Base-by-base conservation (phyloP, 108 stramenopile species). In the Skeletonema costatum region DNA sequence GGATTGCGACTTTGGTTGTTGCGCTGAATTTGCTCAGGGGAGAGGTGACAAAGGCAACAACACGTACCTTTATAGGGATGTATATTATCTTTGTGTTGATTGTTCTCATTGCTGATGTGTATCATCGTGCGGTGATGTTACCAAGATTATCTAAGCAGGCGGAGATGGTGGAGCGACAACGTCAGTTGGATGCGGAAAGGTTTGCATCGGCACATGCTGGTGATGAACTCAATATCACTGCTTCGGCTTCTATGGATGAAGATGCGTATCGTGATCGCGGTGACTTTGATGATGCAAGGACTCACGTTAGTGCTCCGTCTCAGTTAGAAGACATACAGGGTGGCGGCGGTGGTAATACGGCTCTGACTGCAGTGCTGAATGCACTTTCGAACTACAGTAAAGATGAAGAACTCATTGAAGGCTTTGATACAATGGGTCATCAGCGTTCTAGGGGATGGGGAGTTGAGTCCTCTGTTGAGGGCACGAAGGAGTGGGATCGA, bases 91-190 rank as follows among this genome's bases (percentile, higher is more conserved):
- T 94, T 80, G 94, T 95, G 16, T 25, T 76, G 2, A 71, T 93
- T 53, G 96, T 97, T 2, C 65, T 97, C 44, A 81, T 86, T 14
- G 96, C 96, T 19, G 96, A 97, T 69, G 60, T 95, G 16, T 97
- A 94, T 64, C 96, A 97, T 70, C 87, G 96, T 16, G 82, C 88
- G 32, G 90, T 96, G 10, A 90, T 93, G 48, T 46, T 96, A 29
- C 93, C 93, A 12, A 85, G 96, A 58, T 60, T 89, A 32, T 46
- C 51, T 42, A 58, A 58, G 13, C 63, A 71, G 60, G 68, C 66
- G 8, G 70, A 82, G 53, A 82, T 71, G 50, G 12, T 48, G 11
- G 86, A 88, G 74, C 71, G 67, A 21, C 63, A 74, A 36, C 78
- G 87, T 7, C 86, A 88, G 71, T 13, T 80, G 32, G 80, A 73